Percentiles rank a stretch among this genome's conserved stretches.
Evolutionary conservation across 345 rosid species (phyloP).

Genomic region (Litchi chinensis): DNA sequence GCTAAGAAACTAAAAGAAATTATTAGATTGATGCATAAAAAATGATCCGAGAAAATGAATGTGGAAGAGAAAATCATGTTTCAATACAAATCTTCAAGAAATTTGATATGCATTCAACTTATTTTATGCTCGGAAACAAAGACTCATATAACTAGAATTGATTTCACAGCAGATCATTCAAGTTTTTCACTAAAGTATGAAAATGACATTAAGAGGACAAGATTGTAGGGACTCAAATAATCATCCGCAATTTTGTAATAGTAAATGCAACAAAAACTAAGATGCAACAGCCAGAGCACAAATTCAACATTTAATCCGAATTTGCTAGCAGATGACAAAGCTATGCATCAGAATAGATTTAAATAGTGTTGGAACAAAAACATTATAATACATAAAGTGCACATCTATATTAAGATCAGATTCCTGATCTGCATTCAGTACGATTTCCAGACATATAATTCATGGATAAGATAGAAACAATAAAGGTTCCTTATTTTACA

Average conservation of each 20-base stretch:
- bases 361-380: neutral
- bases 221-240: no score
- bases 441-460: neutral
- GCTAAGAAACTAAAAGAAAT: slow-evolving; percentile 14
- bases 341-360: no score
- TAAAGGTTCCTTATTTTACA: neutral
- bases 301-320: no score
- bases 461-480: neutral
- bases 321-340: no score
- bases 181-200: no score
- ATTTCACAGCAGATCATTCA: neutral
- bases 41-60: neutral
- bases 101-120: neutral
- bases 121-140: neutral
- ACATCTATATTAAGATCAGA: neutral
- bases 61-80: neutral
- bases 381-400: neutral
- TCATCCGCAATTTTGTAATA: neutral
- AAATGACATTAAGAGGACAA: no score
- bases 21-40: neutral
- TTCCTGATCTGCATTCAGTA: neutral
- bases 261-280: no score
- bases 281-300: no score
- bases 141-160: neutral
- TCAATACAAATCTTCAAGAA: neutral